Evolutionary conservation across 2,329 filamentous ascomycete species (phyloP).

Genomic region (Coniochaeta sp.): DNA sequence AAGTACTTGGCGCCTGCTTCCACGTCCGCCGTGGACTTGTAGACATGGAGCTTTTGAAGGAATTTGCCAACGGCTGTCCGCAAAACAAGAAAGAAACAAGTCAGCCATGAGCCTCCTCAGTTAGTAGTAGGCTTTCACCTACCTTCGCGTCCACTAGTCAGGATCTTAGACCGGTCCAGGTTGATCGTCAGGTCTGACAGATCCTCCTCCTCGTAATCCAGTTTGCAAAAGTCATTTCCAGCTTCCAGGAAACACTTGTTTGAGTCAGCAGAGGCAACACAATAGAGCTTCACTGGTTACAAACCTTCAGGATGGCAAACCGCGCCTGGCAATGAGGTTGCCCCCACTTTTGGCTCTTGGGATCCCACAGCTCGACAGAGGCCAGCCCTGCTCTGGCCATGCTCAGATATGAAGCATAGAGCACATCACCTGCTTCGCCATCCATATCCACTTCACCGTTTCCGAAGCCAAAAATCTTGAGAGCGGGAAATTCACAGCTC

Average conservation of each 20-base stretch:
- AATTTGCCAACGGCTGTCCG: slow-evolving; percentile 68
- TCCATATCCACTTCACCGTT: slow-evolving; percentile 67
- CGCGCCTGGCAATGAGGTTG: slow-evolving; percentile 88
- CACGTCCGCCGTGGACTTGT: slow-evolving; percentile 84
- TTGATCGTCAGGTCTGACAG: slow-evolving; percentile 75
- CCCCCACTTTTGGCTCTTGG: slow-evolving; percentile 84
- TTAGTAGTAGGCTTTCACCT: slow-evolving; percentile 11
- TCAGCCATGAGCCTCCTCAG: not conserved
- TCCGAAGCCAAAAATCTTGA: slow-evolving; percentile 88
- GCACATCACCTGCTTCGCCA: slow-evolving; percentile 72
- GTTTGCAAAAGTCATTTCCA: slow-evolving; percentile 77
- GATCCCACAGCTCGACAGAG: slow-evolving; percentile 91
- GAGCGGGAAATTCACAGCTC: slow-evolving; percentile 78
- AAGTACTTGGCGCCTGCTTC: slow-evolving; percentile 73
- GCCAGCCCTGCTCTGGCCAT: slow-evolving; percentile 92
- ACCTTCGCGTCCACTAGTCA: slow-evolving; percentile 69
- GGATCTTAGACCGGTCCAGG: slow-evolving; percentile 79
- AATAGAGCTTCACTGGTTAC: not conserved
- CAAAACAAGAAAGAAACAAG: not conserved
- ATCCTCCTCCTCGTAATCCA: slow-evolving; percentile 66
- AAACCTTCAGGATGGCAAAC: slow-evolving; percentile 68
- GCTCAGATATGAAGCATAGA: slow-evolving; percentile 80
- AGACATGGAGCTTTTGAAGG: slow-evolving; percentile 85
- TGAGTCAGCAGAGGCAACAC: not conserved
- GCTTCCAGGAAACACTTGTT: slow-evolving; percentile 69